Base-by-base conservation (phyloP, 352 stramenopile species). In the Phytophthora pinifolia region DNA sequence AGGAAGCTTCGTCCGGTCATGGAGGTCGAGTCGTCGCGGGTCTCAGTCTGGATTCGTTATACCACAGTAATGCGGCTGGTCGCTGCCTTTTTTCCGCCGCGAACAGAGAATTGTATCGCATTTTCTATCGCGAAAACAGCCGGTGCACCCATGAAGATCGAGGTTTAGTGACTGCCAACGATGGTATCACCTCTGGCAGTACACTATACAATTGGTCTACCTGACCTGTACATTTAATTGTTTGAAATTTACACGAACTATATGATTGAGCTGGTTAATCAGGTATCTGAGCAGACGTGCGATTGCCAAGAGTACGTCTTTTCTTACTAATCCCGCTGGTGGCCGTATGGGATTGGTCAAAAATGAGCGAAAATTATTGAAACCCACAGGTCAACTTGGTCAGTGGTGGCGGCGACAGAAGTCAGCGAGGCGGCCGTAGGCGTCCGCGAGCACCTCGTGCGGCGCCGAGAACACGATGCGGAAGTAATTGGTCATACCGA, bases 391-490 rank as follows among this genome's bases (percentile, higher is more conserved):
- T 29, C 25, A 29, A 29, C 25, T 29, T 29, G 38, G 38, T 57
- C 34, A 65, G 33, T 65, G 48, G 56, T 91, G 67, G 30, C 81
- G 78, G 20, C 63, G 52, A 54, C 78, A 91, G 45, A 91, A 89
- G 20, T 62, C 50, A 12, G 67, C 67, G 25, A 91, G 71, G 29
- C 78, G 81, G 27, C 53, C 67, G 63, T 89, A 91, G 3, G 81
- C 78, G 44, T 91, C 81, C 7, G 45, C 48, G 15, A 91, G 64
- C 18, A 88, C 74, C 17, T 88, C 73, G 22, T 89, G 69, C 0
- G 81, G 76, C 9, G 81, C 78, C 4, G 78, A 81, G 54, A 86
- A 88, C 17, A 91, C 78, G 44, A 89, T 85, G 36, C 81, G 78
- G 57, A 89, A 87, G 62, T 84, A 89, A 63, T 86, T 84, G 22